phyloP scores from a whole-genome alignment of 192 early-diverging fungal species.

The Coemansia sp. region DNA sequence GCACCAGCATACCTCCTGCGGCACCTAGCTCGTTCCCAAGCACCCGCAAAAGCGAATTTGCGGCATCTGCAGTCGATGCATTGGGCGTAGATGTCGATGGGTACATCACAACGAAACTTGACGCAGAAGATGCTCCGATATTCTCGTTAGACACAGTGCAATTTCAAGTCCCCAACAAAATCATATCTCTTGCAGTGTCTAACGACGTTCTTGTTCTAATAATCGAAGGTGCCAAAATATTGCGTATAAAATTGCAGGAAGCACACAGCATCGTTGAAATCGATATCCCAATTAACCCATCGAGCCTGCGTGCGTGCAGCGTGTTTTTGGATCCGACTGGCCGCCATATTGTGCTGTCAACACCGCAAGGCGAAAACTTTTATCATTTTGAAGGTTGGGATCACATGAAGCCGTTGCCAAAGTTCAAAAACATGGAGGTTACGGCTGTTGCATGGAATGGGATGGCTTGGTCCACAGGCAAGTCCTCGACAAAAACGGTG shows the following conservation, averaged over 20 bases:
- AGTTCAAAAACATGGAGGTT: conserved; percentile 78
- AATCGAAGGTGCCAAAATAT: conserved; percentile 68
- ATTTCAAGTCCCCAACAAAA: conserved; percentile 76
- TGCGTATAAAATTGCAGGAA: conserved; percentile 89
- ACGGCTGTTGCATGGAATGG: conserved; percentile 92
- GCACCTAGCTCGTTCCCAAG: neutral
- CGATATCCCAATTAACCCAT: conserved; percentile 31
- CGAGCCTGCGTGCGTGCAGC: conserved; percentile 48
- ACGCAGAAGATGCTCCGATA: conserved; percentile 54
- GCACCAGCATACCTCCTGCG: neutral
- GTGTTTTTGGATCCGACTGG: conserved; percentile 88
- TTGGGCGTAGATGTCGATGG: conserved; percentile 27
- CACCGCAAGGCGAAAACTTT: conserved; percentile 87
- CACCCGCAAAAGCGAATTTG: conserved; percentile 9
- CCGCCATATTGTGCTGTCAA: conserved; percentile 84
- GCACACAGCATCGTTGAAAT: conserved; percentile 58
- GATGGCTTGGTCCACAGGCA: conserved; percentile 34
- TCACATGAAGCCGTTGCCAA: conserved; percentile 73
- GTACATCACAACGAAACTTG: conserved; percentile 45
- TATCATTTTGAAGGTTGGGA: conserved; percentile 88
- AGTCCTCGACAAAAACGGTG: conserved; percentile 72
- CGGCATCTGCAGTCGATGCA: conserved; percentile 6
- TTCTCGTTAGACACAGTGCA: conserved; percentile 89
- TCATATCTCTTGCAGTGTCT: conserved; percentile 75
- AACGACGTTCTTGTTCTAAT: conserved; percentile 84